These are phyloP conservation scores for Aspergillus wentii DNA, from an alignment of 495 filamentous ascomycete genomes.

Conservation along the genomic window DNA sequence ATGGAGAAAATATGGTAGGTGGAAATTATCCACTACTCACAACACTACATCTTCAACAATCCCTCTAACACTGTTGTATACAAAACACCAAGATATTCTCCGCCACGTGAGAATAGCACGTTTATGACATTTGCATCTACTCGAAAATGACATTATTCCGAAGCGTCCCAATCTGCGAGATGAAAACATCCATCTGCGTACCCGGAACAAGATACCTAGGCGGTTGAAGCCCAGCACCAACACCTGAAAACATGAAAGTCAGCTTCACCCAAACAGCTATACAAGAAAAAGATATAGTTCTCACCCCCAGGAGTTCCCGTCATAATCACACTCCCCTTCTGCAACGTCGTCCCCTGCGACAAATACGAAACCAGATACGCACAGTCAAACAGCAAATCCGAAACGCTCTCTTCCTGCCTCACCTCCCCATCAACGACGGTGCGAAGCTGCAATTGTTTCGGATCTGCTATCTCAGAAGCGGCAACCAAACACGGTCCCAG, in stretches of 20 bases:
- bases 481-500: slow-evolving; percentile 46
- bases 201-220: slow-evolving; percentile 31
- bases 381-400: slow-evolving; percentile 67
- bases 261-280: too few species aligned
- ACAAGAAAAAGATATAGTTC: background rate
- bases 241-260: too few species aligned
- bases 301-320: slow-evolving; percentile 54
- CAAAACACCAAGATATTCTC: slow-evolving; percentile 7
- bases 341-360: slow-evolving; percentile 62
- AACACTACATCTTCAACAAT: too few species aligned
- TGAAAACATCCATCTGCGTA: slow-evolving; percentile 31
- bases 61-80: too few species aligned
- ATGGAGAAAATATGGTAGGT: too few species aligned
- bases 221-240: slow-evolving; percentile 26
- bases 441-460: slow-evolving; percentile 49
- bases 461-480: slow-evolving; percentile 20
- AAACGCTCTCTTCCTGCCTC: slow-evolving; percentile 58
- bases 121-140: too few species aligned
- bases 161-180: slow-evolving; percentile 31
- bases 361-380: slow-evolving; percentile 60
- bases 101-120: slow-evolving; percentile 9
- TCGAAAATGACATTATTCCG: slow-evolving; percentile 25
- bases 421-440: slow-evolving; percentile 59
- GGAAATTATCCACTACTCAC: too few species aligned
- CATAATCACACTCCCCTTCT: slow-evolving; percentile 68